These are phyloP conservation scores for Arctium minus DNA, from an alignment of 129 eudicot genomes.

Conservation along the genomic window DNA sequence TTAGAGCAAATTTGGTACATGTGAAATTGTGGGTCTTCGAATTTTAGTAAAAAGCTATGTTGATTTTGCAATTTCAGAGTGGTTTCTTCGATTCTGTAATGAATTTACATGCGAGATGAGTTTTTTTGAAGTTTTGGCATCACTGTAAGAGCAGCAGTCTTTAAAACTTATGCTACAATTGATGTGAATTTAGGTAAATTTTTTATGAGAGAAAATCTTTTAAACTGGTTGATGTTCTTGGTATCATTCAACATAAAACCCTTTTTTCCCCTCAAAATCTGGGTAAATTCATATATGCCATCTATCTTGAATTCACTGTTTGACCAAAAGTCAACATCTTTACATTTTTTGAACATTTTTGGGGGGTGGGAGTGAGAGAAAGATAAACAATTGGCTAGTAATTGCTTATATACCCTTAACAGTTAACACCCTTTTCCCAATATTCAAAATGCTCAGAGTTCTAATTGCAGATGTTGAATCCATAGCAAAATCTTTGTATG, in stretches of 20 bases:
- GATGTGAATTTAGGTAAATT: neutral
- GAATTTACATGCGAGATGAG: neutral
- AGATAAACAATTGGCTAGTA: neutral
- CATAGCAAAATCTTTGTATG: neutral
- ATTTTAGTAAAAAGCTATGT: neutral
- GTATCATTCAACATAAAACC: neutral
- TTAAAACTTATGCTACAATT: neutral
- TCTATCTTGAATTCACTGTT: neutral
- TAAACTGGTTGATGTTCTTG: neutral
- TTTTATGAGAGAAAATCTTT: neutral
- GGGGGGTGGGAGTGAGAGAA: neutral
- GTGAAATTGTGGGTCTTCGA: neutral
- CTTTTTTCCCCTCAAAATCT: neutral
- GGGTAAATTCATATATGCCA: conserved; percentile 2
- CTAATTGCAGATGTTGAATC: conserved; percentile 1
- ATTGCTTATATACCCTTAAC: neutral
- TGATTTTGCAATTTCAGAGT: conserved; percentile 8
- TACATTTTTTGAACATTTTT: neutral
- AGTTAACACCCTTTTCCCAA: neutral
- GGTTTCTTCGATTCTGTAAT: conserved; percentile 3
- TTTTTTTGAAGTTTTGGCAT: neutral
- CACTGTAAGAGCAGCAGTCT: neutral
- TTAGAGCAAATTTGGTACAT: neutral
- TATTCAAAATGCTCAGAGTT: neutral
- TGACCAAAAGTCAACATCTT: conserved; percentile 25